phyloP scores from a whole-genome alignment of 2,329 filamentous ascomycete genomes.

The Apiospora hydei region DNA sequence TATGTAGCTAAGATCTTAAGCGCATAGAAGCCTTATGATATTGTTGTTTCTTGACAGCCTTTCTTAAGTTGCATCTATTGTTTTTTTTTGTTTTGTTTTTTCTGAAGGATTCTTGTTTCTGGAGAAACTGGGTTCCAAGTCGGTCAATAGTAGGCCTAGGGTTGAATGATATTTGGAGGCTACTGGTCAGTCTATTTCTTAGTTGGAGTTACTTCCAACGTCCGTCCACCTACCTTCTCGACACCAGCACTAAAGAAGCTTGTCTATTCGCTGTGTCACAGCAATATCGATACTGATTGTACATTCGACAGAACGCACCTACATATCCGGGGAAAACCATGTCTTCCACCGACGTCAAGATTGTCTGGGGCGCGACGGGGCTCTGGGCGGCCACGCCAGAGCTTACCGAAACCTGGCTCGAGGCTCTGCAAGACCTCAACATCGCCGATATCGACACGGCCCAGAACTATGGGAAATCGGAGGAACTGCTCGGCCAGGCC shows the following conservation, averaged over 20 bases:
- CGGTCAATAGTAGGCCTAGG: too few species aligned
- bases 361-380: not conserved
- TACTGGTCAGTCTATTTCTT: not conserved
- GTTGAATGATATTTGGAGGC: not conserved
- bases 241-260: not conserved
- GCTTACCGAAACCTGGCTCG: not conserved
- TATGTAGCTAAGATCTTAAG: not conserved
- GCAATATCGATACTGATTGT: not conserved
- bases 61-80: too few species aligned
- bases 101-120: too few species aligned
- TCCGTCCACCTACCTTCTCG: not conserved
- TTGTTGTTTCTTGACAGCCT: too few species aligned
- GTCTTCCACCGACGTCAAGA: not conserved
- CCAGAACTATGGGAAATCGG: slow-evolving; percentile 33
- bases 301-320: not conserved
- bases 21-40: too few species aligned
- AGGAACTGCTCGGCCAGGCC: slow-evolving; percentile 32
- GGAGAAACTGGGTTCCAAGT: too few species aligned
- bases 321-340: not conserved
- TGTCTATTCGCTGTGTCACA: not conserved
- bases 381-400: not conserved
- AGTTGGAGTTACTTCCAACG: not conserved
- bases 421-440: slow-evolving; percentile 21
- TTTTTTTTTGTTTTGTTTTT: too few species aligned
- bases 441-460: slow-evolving; percentile 35